A percentile compares a stretch with the other conserved stretches of the same genome.
These are phyloP conservation scores for Trichoderma atroviride DNA, from an alignment of 2,329 filamentous ascomycete genomes.

Conservation along the genomic window DNA sequence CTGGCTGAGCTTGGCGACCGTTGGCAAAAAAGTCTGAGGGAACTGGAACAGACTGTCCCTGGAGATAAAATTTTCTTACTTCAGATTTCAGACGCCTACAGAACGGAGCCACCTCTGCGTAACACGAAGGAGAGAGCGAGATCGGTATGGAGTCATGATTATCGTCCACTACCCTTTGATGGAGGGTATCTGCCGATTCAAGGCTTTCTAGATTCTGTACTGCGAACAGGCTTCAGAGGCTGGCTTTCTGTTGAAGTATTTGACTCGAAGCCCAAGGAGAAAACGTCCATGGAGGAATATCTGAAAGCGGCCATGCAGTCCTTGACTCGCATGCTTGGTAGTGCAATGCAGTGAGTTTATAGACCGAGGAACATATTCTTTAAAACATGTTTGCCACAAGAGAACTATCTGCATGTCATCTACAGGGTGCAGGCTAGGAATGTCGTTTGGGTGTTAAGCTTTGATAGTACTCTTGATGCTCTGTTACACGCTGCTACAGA, in stretches of 20 bases:
- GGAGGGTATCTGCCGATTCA: slow-evolving; percentile 71
- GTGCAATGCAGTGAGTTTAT: not conserved
- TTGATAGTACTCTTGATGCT: not conserved
- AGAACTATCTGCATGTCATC: not conserved
- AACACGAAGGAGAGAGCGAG: slow-evolving; percentile 53
- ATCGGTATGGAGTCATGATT: slow-evolving; percentile 68
- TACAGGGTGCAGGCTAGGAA: not conserved
- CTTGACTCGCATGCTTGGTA: not conserved
- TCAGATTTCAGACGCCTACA: slow-evolving; percentile 76
- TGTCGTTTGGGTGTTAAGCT: not conserved
- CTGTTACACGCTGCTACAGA: not conserved
- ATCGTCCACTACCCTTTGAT: slow-evolving; percentile 68
- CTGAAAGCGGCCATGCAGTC: not conserved
- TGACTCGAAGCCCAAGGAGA: slow-evolving; percentile 43
- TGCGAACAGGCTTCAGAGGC: slow-evolving; percentile 66
- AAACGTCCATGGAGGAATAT: not conserved
- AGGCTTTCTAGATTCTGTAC: slow-evolving; percentile 65
- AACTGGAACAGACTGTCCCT: slow-evolving; percentile 57
- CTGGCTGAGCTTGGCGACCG: slow-evolving; percentile 50
- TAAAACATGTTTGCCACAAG: not conserved
- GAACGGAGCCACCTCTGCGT: slow-evolving; percentile 57
- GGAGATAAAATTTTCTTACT: slow-evolving; percentile 72
- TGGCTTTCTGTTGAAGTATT: slow-evolving; percentile 74
- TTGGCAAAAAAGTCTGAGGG: slow-evolving; percentile 58
- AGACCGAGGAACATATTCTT: not conserved